Evolutionary conservation across 1,284 basidiomycete genomes (phyloP).

Genomic region (Trametes pubescens): DNA sequence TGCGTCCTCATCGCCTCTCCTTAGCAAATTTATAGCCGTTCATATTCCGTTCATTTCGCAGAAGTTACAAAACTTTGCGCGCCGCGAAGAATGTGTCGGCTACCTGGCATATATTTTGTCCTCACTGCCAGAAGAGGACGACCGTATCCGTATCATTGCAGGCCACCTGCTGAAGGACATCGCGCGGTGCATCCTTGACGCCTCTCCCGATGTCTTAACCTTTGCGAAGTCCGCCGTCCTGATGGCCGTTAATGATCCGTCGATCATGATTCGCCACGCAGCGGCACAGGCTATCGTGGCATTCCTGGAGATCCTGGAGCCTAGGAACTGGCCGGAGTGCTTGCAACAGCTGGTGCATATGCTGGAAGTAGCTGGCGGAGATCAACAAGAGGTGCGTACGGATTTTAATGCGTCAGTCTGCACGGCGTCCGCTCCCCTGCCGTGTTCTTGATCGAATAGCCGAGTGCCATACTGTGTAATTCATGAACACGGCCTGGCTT

Average conservation of each 20-base stretch:
- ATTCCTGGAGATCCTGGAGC: slow-evolving; percentile 85
- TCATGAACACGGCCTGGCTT: no score
- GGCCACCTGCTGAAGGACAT: slow-evolving; percentile 98
- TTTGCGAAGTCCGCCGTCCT: slow-evolving; percentile 90
- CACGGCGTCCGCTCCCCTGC: not conserved
- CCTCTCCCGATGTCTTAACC: slow-evolving; percentile 69
- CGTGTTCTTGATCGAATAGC: not conserved
- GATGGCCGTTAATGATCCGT: slow-evolving; percentile 80
- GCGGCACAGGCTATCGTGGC: slow-evolving; percentile 91
- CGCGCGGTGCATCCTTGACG: slow-evolving; percentile 72
- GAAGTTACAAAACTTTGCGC: slow-evolving; percentile 92
- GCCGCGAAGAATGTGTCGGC: slow-evolving; percentile 92
- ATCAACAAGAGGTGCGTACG: slow-evolving; percentile 83
- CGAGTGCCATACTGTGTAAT: no score
- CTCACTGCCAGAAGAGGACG: slow-evolving; percentile 82
- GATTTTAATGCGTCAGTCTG: not conserved
- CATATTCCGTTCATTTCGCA: slow-evolving; percentile 45
- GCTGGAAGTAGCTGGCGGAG: slow-evolving; percentile 75
- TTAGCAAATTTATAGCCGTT: slow-evolving; percentile 24
- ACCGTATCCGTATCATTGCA: slow-evolving; percentile 93
- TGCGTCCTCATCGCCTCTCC: slow-evolving; percentile 46
- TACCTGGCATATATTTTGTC: slow-evolving; percentile 96
- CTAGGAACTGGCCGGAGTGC: slow-evolving; percentile 93
- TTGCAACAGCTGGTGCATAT: slow-evolving; percentile 83
- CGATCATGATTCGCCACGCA: slow-evolving; percentile 89